Evolutionary conservation across 768 basidiomycete species (phyloP).

Genomic region (Pleurotus pulmonarius): DNA sequence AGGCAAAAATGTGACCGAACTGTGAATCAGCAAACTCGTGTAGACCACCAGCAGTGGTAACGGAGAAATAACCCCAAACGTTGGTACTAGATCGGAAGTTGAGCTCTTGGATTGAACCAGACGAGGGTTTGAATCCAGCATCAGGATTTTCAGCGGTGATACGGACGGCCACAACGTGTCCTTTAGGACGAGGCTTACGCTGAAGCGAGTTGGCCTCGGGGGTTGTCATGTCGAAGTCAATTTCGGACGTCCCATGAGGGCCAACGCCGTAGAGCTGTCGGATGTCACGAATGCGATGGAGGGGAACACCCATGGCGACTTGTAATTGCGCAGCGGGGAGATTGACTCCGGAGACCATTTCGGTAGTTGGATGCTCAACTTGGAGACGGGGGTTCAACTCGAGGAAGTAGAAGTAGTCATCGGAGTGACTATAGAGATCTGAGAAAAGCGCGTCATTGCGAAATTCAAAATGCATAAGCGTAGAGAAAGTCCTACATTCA

Average conservation of each 20-base stretch:
- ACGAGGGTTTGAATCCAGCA: slow-evolving; percentile 98
- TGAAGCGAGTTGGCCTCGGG: slow-evolving; percentile 87
- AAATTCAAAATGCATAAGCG: slow-evolving; percentile 3
- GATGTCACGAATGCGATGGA: slow-evolving; percentile 94
- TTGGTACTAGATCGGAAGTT: slow-evolving; percentile 99
- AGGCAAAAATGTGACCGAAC: slow-evolving; percentile 99
- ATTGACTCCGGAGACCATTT: slow-evolving; percentile 99
- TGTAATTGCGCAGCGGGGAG: slow-evolving; percentile 96
- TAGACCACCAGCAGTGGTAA: slow-evolving; percentile 89
- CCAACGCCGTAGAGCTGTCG: slow-evolving; percentile 93
- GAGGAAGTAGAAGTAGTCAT: slow-evolving; percentile 95
- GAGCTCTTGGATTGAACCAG: slow-evolving; percentile 94
- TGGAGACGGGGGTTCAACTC: slow-evolving; percentile 99
- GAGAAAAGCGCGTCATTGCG: background rate
- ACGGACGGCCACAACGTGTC: slow-evolving; percentile 97
- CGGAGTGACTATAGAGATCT: slow-evolving; percentile 94
- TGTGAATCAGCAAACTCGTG: slow-evolving; percentile 99
- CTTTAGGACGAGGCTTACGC: slow-evolving; percentile 94
- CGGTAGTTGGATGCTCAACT: slow-evolving; percentile 99
- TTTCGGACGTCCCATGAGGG: slow-evolving; percentile 83
- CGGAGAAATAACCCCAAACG: slow-evolving; percentile 99
- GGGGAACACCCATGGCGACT: slow-evolving; percentile 95
- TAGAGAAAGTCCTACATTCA: slow-evolving; percentile 63
- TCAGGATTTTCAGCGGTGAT: slow-evolving; percentile 99
- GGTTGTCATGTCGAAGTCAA: slow-evolving; percentile 94